These are phyloP conservation scores for Candida awuae DNA, from an alignment of 805 yeast genomes.

Conservation along the genomic window DNA sequence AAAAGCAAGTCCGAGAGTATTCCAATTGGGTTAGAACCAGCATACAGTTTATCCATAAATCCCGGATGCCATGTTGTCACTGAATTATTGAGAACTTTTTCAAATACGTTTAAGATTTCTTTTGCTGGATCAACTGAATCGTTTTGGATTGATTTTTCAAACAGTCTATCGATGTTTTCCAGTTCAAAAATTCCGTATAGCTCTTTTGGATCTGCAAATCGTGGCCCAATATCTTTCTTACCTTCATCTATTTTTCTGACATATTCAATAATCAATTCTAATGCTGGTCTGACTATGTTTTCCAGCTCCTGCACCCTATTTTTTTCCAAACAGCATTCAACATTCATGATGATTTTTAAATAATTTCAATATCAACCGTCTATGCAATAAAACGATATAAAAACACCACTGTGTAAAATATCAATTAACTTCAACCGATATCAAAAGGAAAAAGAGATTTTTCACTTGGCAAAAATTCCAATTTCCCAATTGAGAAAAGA, in stretches of 20 bases:
- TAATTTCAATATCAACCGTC: too few relatives aligned
- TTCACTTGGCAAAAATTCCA: too few relatives aligned
- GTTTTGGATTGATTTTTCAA: constrained; percentile 17
- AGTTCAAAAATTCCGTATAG: constrained; percentile 32
- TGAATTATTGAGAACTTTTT: constrained; percentile 52
- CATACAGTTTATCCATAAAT: constrained; percentile 74
- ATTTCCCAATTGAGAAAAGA: too few relatives aligned
- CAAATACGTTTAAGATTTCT: constrained; percentile 43
- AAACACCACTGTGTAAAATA: too few relatives aligned
- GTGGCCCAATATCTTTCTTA: constrained; percentile 41
- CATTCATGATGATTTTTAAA: too few relatives aligned
- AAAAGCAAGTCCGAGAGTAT: constrained; percentile 63
- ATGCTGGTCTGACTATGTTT: constrained; percentile 40
- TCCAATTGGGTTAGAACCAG: constrained; percentile 82
- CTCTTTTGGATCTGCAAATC: constrained; percentile 40
- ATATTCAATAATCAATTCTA: constrained; percentile 45
- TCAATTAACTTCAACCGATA: too few relatives aligned
- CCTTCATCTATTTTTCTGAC: constrained; percentile 40
- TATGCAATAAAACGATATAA: too few relatives aligned
- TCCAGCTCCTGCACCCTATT: constrained; percentile 53
- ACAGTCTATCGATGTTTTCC: constrained; percentile 24
- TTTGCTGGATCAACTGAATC: constrained; percentile 18
- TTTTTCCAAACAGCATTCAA: constrained; percentile 35
- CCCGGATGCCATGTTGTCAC: constrained; percentile 87
- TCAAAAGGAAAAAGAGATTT: too few relatives aligned